Percentiles rank a stretch among this genome's conserved stretches.
Conservation (phyloP, 2,329 filamentous ascomycete genomes). For the Trichophyton simii region DNA sequence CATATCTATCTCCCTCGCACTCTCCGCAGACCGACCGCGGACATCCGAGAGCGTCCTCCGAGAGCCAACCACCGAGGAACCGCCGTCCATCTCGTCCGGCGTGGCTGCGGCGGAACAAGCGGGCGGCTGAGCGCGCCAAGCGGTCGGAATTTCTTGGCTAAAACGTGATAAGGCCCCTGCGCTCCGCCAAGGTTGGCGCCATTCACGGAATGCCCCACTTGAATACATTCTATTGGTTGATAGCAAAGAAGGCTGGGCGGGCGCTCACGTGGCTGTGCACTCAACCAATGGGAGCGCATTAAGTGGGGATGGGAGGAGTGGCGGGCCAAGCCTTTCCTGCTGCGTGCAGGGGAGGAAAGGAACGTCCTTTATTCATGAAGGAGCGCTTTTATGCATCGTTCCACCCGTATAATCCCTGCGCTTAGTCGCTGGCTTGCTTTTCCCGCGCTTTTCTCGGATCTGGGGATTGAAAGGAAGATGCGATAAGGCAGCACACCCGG, state of each 20-base stretch:
- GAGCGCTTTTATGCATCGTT: neutral
- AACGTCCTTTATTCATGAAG: neutral
- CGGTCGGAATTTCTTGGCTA: neutral
- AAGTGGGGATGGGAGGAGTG: neutral
- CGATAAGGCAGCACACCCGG: neutral
- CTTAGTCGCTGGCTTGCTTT: conserved; percentile 1
- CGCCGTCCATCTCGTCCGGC: neutral
- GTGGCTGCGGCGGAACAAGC: neutral
- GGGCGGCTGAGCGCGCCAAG: neutral
- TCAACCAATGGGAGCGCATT: conserved; percentile 5
- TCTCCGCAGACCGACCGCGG: neutral
- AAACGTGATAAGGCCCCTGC: neutral
- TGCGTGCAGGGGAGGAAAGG: neutral
- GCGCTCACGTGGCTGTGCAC: conserved; percentile 6
- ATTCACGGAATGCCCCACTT: neutral
- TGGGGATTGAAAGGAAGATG: neutral
- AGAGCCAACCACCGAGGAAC: neutral
- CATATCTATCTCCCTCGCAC: no score
- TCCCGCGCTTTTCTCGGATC: conserved; percentile 2
- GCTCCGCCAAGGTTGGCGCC: conserved; percentile 1
- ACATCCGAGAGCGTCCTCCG: neutral
- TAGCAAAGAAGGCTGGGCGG: neutral
- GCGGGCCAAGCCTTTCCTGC: conserved; percentile 9
- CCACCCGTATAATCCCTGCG: neutral
- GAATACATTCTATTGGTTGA: neutral